Evolutionary conservation across 129 eudicot genomes (phyloP).

Genomic region (Mikania micrantha): DNA sequence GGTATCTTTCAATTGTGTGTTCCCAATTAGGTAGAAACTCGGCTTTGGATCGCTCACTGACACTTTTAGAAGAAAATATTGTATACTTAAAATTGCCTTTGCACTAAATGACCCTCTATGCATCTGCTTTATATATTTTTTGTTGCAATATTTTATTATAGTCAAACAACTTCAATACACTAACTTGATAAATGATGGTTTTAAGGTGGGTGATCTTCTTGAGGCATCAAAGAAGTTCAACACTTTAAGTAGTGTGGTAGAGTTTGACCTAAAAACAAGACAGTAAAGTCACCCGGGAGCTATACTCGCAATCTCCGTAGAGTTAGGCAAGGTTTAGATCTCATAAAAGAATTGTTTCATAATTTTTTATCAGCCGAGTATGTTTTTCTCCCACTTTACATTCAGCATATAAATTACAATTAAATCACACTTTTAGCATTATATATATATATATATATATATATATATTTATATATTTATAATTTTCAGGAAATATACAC

Average conservation of each 20-base stretch:
- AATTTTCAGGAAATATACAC: slow-evolving; percentile 37
- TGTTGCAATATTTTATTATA: no score
- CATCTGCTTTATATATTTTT: background rate
- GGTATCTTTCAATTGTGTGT: slow-evolving; percentile 30
- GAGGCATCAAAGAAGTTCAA: slow-evolving; percentile 58
- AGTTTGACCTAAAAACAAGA: slow-evolving; percentile 55
- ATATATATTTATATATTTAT: no score
- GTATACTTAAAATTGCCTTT: background rate
- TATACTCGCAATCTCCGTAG: slow-evolving; percentile 87
- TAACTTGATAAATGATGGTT: slow-evolving; percentile 7
- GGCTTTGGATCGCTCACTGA: slow-evolving; percentile 62
- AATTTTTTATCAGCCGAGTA: slow-evolving; percentile 80
- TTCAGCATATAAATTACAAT: background rate
- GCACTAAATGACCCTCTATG: background rate
- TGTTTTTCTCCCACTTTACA: slow-evolving; percentile 12
- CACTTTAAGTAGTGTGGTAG: slow-evolving; percentile 64
- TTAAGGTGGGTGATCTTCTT: slow-evolving; percentile 71
- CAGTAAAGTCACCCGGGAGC: slow-evolving; percentile 80
- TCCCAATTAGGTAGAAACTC: slow-evolving; percentile 36
- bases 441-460: no score
- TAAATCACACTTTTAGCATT: background rate
- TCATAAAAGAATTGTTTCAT: slow-evolving; percentile 69
- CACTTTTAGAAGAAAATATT: slow-evolving; percentile 23
- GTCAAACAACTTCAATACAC: background rate
- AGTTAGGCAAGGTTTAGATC: slow-evolving; percentile 98